These are phyloP conservation scores for Penicillium sp. DNA, from an alignment of 2,329 filamentous ascomycete species.

Conservation along the genomic window DNA sequence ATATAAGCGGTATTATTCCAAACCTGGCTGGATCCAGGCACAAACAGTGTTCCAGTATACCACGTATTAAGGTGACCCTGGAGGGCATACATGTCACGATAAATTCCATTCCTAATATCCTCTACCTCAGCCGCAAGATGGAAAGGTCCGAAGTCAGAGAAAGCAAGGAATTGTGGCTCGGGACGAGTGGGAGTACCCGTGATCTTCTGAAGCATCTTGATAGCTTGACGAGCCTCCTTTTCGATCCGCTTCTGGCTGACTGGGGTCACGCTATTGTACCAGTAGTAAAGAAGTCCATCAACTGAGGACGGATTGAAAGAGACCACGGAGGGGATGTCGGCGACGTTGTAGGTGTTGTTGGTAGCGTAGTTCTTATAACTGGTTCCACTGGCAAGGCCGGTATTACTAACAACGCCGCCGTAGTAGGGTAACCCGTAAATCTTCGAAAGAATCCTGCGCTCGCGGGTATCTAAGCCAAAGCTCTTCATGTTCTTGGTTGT, in stretches of 20 bases:
- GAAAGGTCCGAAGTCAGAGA: not conserved
- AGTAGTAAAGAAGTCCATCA: not conserved
- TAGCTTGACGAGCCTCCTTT: not conserved
- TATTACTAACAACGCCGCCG: not conserved
- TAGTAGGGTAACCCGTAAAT: not conserved
- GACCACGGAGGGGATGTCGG: not conserved
- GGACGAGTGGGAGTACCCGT: not conserved
- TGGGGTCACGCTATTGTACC: not conserved
- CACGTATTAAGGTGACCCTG: not conserved
- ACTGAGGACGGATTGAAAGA: not conserved
- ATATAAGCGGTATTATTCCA: too few relatives aligned
- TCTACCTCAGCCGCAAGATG: not conserved
- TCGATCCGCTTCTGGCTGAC: not conserved
- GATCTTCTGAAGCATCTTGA: not conserved
- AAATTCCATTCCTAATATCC: not conserved
- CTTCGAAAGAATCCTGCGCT: not conserved
- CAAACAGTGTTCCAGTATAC: constrained; percentile 4
- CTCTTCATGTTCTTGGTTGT: not conserved
- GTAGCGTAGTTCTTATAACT: not conserved
- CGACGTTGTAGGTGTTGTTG: not conserved
- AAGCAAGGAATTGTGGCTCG: not conserved
- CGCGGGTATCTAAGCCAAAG: not conserved
- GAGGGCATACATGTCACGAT: not conserved
- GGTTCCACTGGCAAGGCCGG: not conserved
- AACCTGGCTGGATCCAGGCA: too few relatives aligned